Conservation (phyloP, 73 alveolate species). For the Diophrys appendiculata region DNA sequence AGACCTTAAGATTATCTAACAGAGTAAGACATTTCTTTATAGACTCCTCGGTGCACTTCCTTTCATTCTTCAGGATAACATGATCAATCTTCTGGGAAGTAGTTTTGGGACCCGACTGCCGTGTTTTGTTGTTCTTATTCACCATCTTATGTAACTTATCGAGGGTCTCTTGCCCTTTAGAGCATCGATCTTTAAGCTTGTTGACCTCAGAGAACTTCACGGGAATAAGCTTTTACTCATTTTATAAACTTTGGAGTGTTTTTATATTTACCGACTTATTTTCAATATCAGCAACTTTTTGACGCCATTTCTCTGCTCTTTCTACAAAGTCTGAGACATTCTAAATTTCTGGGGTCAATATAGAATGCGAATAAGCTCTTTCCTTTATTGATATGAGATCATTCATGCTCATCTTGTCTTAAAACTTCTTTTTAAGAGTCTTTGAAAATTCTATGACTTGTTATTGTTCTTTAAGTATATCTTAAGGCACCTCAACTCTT, state of each 20-base stretch:
- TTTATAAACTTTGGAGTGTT: conserved; percentile 10
- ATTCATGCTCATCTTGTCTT: conserved; percentile 28
- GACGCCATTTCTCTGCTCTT: conserved; percentile 33
- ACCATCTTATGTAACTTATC: conserved; percentile 17
- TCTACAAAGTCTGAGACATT: conserved; percentile 20
- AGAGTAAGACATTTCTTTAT: conserved; percentile 10
- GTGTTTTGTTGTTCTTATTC: conserved; percentile 37
- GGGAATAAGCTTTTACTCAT: conserved; percentile 38
- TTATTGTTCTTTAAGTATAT: conserved; percentile 26
- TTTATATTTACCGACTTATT: conserved; percentile 19
- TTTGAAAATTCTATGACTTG: conserved; percentile 37
- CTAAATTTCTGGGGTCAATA: conserved; percentile 43
- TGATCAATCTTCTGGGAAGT: background rate
- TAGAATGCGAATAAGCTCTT: conserved; percentile 6
- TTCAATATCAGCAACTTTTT: conserved; percentile 22
- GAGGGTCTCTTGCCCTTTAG: background rate
- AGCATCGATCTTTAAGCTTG: conserved; percentile 19
- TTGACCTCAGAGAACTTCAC: conserved; percentile 37
- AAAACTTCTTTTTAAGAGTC: conserved; percentile 42
- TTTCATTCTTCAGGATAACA: too few species aligned
- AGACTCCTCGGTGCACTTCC: conserved; percentile 21
- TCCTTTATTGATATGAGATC: conserved; percentile 11
- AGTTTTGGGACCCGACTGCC: conserved; percentile 3
- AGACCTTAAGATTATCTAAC: conserved; percentile 30
- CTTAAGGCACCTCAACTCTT: conserved; percentile 45